Conservation (phyloP, 108 stramenopile genomes). For the Skeletonema tropicum region DNA sequence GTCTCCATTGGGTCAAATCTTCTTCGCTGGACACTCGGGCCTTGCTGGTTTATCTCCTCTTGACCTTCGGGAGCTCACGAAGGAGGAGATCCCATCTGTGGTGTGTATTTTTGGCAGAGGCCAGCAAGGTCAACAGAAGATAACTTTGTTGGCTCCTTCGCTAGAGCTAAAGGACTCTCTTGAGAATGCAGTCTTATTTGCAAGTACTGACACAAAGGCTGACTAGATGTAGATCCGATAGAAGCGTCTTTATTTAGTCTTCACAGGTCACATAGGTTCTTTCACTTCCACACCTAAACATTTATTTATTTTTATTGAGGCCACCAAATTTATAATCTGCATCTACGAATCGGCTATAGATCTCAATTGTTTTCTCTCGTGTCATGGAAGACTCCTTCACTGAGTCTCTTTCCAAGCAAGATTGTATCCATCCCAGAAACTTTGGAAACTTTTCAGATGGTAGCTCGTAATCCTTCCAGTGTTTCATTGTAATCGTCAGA, state of each 20-base stretch:
- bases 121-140: constrained; percentile 52
- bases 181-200: constrained; percentile 53
- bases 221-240: constrained; percentile 13
- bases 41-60: constrained; percentile 78
- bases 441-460: constrained; percentile 44
- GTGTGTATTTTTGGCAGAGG: constrained; percentile 46
- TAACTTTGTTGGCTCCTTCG: constrained; percentile 54
- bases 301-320: constrained; percentile 37
- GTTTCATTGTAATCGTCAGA: constrained; percentile 34
- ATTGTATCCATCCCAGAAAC: constrained; percentile 37
- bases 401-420: constrained; percentile 47
- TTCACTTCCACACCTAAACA: neutral
- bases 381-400: constrained; percentile 44
- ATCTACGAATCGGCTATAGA: constrained; percentile 40
- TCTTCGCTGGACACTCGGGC: constrained; percentile 85
- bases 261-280: neutral
- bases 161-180: constrained; percentile 48
- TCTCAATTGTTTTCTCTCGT: constrained; percentile 45
- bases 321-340: constrained; percentile 52
- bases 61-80: constrained; percentile 61
- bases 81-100: constrained; percentile 52
- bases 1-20: constrained; percentile 62
- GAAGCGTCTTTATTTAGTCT: neutral
- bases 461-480: constrained; percentile 52
- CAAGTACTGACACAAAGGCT: constrained; percentile 51